Evolutionary conservation across 2,329 filamentous ascomycete genomes (phyloP).

Genomic region (Lasiodiplodia sp.): DNA sequence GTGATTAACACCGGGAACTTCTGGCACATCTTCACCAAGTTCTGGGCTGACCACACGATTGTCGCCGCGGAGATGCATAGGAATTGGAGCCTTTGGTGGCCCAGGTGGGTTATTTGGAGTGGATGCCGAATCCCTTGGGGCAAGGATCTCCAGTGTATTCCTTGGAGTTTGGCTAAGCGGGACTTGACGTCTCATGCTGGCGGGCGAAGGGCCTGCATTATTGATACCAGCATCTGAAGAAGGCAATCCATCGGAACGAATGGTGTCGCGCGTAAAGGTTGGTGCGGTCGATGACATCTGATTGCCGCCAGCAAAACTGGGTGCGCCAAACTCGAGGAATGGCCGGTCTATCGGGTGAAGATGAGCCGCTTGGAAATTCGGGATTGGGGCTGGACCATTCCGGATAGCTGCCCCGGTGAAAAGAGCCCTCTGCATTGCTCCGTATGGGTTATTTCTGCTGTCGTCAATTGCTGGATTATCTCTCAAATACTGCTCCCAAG

Average conservation of each 20-base stretch:
- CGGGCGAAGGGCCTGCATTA: conserved; percentile 11
- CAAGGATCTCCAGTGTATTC: not conserved
- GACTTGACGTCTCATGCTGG: conserved; percentile 12
- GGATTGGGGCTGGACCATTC: not conserved
- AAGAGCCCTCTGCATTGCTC: not conserved
- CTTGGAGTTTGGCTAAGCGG: not conserved
- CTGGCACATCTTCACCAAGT: not conserved
- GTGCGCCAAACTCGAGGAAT: conserved; percentile 1
- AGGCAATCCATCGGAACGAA: not conserved
- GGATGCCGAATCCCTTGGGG: not conserved
- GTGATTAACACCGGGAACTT: not conserved
- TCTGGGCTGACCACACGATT: not conserved
- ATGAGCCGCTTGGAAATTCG: not conserved
- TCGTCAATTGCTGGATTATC: conserved; percentile 7
- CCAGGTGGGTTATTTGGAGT: not conserved
- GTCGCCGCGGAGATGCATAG: not conserved
- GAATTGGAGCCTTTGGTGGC: not conserved
- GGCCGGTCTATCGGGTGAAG: not conserved
- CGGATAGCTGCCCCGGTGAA: not conserved
- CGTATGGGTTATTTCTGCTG: not conserved
- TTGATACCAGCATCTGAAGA: conserved; percentile 22
- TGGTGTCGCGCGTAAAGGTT: not conserved
- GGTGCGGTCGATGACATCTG: not conserved
- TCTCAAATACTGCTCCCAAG: conserved; percentile 13
- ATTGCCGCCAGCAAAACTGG: not conserved